phyloP scores from a whole-genome alignment of 768 basidiomycete genomes.

The Xanthoconium purpureum region DNA sequence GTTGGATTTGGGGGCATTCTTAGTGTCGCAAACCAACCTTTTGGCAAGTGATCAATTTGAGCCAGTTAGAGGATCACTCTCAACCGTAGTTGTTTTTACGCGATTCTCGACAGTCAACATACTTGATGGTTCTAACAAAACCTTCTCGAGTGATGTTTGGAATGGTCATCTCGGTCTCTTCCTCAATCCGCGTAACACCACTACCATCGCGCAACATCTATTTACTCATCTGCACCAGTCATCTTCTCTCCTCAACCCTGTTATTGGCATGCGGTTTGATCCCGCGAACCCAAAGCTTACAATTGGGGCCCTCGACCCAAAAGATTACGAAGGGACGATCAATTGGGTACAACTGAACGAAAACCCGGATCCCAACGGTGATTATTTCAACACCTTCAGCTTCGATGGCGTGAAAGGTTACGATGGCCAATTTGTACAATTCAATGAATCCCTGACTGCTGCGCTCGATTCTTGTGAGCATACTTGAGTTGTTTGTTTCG shows the following conservation, averaged over 20 bases:
- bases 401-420: conserved; percentile 33
- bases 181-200: conserved; percentile 21
- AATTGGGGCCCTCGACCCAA: conserved; percentile 31
- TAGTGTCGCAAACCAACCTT: conserved; percentile 7
- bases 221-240: conserved; percentile 21
- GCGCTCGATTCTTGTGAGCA: conserved; percentile 27
- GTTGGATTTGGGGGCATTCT: conserved; percentile 22
- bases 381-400: conserved; percentile 20
- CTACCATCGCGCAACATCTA: conserved; percentile 6
- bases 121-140: conserved; percentile 18
- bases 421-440: conserved; percentile 25
- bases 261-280: conserved; percentile 30
- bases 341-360: conserved; percentile 27
- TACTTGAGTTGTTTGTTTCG: neutral
- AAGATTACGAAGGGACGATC: conserved; percentile 31
- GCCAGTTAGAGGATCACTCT: no score
- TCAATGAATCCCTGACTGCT: conserved; percentile 11
- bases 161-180: conserved; percentile 28
- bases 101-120: conserved; percentile 19
- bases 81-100: no score
- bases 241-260: conserved; percentile 29
- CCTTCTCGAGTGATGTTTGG: neutral
- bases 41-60: conserved; percentile 9
- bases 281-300: conserved; percentile 29
- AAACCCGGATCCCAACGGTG: conserved; percentile 14